Conservation (phyloP, 257 asterid genomes). For the Lantana camara region DNA sequence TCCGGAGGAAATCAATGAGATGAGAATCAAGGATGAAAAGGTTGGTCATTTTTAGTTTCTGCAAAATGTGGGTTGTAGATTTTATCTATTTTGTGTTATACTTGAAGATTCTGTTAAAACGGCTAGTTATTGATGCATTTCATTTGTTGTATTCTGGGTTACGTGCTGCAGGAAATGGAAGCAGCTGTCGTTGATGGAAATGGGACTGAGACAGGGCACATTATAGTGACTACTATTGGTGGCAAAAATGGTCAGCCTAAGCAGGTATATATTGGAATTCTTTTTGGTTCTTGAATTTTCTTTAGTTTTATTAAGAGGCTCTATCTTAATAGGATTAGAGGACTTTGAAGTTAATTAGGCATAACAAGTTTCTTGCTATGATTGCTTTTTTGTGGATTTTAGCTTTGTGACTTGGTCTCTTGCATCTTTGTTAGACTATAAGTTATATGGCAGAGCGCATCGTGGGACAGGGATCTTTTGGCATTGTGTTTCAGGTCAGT, state of each 20-base stretch:
- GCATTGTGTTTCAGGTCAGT: slow-evolving; percentile 84
- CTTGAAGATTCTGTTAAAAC: not conserved
- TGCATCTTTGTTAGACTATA: slow-evolving; percentile 54
- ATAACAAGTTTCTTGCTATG: not conserved
- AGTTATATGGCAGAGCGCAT: slow-evolving; percentile 93
- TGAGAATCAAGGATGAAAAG: slow-evolving; percentile 87
- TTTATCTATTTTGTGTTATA: not conserved
- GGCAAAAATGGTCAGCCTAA: slow-evolving; percentile 93
- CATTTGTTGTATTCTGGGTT: not conserved
- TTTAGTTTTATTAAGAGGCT: not conserved
- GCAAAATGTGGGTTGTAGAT: not conserved
- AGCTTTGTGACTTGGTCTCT: slow-evolving; percentile 1
- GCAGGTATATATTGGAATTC: slow-evolving; percentile 73
- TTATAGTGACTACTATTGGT: slow-evolving; percentile 90
- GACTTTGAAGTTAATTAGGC: not conserved
- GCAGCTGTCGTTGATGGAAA: slow-evolving; percentile 88
- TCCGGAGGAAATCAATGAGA: slow-evolving; percentile 73
- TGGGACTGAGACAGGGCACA: slow-evolving; percentile 95
- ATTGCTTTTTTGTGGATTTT: slow-evolving; percentile 9
- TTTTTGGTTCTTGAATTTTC: not conserved
- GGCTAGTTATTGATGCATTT: not conserved
- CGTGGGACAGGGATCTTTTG: slow-evolving; percentile 91
- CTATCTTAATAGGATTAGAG: not conserved
- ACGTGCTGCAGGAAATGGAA: slow-evolving; percentile 71
- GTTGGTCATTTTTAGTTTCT: slow-evolving; percentile 27